A percentile compares a stretch with the other conserved stretches of the same genome.
phyloP scores from a whole-genome alignment of 78 protist species.

The Protostelium mycophagum region DNA sequence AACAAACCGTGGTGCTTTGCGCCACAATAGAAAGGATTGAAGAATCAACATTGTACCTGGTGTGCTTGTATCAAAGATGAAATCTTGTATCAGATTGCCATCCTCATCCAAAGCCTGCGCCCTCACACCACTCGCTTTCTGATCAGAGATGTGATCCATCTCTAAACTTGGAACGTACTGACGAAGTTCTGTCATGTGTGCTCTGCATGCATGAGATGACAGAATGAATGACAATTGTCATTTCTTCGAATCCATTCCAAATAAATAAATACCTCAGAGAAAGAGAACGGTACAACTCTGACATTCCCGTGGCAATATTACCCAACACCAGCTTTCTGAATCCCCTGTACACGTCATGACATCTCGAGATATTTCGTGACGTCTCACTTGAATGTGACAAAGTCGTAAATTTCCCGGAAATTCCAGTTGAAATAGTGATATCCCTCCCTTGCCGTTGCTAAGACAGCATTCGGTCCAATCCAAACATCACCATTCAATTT shows the following conservation, averaged over 20 bases:
- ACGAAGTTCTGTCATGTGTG: not conserved
- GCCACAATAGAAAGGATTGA: too few species aligned
- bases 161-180: not conserved
- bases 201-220: not conserved
- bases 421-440: constrained; percentile 20
- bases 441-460: constrained; percentile 50
- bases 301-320: not conserved
- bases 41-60: too few species aligned
- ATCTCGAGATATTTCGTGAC: not conserved
- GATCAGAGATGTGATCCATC: not conserved
- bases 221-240: not conserved
- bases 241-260: not conserved
- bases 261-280: not conserved
- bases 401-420: constrained; percentile 12
- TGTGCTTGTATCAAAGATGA: constrained; percentile 30
- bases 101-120: constrained; percentile 30
- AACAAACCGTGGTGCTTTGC: not conserved
- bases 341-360: not conserved
- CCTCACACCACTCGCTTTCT: constrained; percentile 30
- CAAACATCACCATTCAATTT: constrained; percentile 38
- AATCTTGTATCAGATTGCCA: constrained; percentile 60
- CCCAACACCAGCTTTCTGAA: not conserved
- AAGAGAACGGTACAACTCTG: not conserved
- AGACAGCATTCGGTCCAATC: constrained; percentile 73
- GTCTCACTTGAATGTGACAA: not conserved